Conservation (phyloP, 495 filamentous ascomycete species). For the Annulohypoxylon moriforme region DNA sequence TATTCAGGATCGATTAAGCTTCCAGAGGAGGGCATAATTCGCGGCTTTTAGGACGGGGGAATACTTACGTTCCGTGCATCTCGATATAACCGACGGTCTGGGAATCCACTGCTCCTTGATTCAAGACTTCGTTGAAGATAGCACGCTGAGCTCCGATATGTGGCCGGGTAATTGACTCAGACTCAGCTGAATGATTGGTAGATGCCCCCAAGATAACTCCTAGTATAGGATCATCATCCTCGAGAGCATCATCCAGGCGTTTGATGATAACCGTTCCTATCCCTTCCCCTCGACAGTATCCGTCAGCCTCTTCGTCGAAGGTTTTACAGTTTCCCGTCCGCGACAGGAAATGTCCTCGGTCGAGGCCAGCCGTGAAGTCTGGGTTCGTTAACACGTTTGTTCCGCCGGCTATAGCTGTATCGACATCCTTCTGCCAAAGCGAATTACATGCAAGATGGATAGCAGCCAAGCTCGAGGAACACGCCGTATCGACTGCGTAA, state of each 20-base stretch:
- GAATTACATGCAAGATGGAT: constrained; percentile 62
- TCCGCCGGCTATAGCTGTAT: constrained; percentile 71
- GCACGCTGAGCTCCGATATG: constrained; percentile 58
- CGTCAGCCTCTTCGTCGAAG: constrained; percentile 56
- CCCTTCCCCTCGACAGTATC: constrained; percentile 72
- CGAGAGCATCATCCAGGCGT: constrained; percentile 55
- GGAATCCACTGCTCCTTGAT: too few species aligned
- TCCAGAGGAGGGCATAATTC: too few species aligned
- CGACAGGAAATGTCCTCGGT: constrained; percentile 53
- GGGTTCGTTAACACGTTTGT: constrained; percentile 73
- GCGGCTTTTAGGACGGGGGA: too few species aligned
- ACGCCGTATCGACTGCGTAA: constrained; percentile 58
- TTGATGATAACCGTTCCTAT: constrained; percentile 64
- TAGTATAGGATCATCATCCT: constrained; percentile 59
- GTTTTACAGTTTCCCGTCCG: constrained; percentile 45
- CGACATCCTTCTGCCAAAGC: constrained; percentile 75
- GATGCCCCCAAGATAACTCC: constrained; percentile 61
- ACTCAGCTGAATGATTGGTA: constrained; percentile 60
- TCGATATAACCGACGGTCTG: too few species aligned
- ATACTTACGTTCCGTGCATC: too few species aligned
- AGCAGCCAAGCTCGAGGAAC: constrained; percentile 57
- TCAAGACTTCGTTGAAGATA: too few species aligned
- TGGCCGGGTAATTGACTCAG: constrained; percentile 59
- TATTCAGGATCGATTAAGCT: too few species aligned
- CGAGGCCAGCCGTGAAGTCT: constrained; percentile 72